These are phyloP conservation scores for Pestalotiopsis sp. DNA, from an alignment of 2,329 filamentous ascomycete species.

Conservation along the genomic window DNA sequence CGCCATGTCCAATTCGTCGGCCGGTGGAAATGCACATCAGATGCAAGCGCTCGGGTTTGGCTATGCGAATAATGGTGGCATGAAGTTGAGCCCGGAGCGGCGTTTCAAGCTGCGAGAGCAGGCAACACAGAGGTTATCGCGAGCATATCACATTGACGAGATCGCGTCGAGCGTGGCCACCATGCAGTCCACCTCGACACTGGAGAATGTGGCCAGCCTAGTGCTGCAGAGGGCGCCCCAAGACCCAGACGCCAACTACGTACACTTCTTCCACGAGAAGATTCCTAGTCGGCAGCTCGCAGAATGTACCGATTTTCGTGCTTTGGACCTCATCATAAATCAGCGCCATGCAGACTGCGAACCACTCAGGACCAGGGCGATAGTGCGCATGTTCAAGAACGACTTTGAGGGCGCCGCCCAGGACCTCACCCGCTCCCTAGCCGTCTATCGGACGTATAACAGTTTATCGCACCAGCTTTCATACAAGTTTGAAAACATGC, in stretches of 20 bases:
- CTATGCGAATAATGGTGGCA: conserved; percentile 60
- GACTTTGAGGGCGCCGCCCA: conserved; percentile 70
- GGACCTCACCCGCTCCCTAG: conserved; percentile 72
- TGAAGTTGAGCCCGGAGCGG: conserved; percentile 74
- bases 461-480: conserved; percentile 53
- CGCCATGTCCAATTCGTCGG: conserved; percentile 55
- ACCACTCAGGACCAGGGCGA: conserved; percentile 72
- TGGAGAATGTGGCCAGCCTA: conserved; percentile 75
- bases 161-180: conserved; percentile 81
- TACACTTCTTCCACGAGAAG: conserved; percentile 94
- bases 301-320: conserved; percentile 69
- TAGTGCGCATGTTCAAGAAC: conserved; percentile 75
- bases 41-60: conserved; percentile 52
- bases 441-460: conserved; percentile 51
- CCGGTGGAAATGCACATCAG: conserved; percentile 45
- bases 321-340: conserved; percentile 69
- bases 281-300: conserved; percentile 76
- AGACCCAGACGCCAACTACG: conserved; percentile 78
- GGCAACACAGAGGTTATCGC: conserved; percentile 75
- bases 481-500: conserved; percentile 46
- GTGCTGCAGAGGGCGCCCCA: conserved; percentile 72
- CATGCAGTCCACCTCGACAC: conserved; percentile 78
- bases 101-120: conserved; percentile 81
- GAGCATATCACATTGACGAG: conserved; percentile 81
- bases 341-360: conserved; percentile 66